Conservation (phyloP, 805 yeast species). For the Lachancea lanzarotensis region DNA sequence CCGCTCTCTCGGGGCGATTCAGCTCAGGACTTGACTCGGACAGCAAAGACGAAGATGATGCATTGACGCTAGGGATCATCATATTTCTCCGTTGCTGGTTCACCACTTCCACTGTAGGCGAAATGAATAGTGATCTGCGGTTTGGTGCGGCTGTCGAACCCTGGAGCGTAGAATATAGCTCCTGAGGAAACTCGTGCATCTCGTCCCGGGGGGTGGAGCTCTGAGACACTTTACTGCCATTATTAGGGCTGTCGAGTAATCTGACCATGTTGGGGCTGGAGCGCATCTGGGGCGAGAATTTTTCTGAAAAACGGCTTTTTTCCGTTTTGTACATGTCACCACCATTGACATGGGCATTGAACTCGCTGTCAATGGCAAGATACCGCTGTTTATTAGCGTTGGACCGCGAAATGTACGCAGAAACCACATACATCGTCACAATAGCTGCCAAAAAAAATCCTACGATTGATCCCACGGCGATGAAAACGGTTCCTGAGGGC, state of each 20-base stretch:
- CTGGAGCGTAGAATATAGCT: conserved; percentile 13
- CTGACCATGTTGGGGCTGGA: conserved; percentile 7
- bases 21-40: conserved; percentile 12
- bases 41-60: conserved; percentile 13
- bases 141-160: conserved; percentile 16
- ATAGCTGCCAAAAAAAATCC: conserved; percentile 52
- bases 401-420: conserved; percentile 43
- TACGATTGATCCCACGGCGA: conserved; percentile 67
- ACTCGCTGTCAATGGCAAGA: conserved; percentile 10
- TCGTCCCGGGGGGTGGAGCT: neutral
- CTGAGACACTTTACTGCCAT: neutral
- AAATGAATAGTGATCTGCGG: conserved; percentile 51
- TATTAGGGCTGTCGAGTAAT: conserved; percentile 2
- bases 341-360: conserved; percentile 2
- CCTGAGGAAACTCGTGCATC: conserved; percentile 1
- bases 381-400: conserved; percentile 40
- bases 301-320: neutral
- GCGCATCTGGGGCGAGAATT: neutral
- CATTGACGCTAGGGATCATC: conserved; percentile 17
- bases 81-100: conserved; percentile 35
- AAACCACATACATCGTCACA: conserved; percentile 45
- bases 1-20: conserved; percentile 25
- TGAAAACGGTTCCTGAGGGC: conserved; percentile 77
- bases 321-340: neutral
- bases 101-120: conserved; percentile 76